Conservation (phyloP, 148 eudicot species). For the Chenopodium quinoa region DNA sequence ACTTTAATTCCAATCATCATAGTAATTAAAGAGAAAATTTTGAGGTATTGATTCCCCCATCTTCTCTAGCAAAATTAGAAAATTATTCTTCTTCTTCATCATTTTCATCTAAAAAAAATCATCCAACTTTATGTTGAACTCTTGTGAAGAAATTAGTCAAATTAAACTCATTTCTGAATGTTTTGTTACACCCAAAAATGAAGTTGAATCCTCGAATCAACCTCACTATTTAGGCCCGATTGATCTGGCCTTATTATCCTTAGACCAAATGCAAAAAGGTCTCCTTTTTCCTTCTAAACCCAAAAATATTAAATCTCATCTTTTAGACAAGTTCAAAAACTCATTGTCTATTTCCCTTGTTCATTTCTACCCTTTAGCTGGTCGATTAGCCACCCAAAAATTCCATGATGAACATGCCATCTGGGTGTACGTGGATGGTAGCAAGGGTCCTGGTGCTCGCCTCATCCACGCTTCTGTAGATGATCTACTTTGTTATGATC, state of each 20-base stretch:
- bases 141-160: neutral
- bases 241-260: conserved; percentile 1
- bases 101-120: too few species aligned
- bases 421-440: conserved; percentile 10
- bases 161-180: conserved; percentile 15
- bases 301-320: neutral
- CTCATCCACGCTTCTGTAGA: neutral
- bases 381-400: conserved; percentile 8
- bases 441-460: neutral
- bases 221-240: conserved; percentile 3
- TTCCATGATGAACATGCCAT: neutral
- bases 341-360: conserved; percentile 11
- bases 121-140: neutral
- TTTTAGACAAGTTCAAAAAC: neutral
- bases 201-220: conserved; percentile 1
- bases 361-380: conserved; percentile 15
- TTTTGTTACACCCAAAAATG: conserved; percentile 13
- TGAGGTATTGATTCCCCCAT: neutral
- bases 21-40: too few species aligned
- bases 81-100: neutral
- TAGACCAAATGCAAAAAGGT: conserved; percentile 24
- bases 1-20: neutral
- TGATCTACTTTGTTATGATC: conserved; percentile 1
- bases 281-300: conserved; percentile 17
- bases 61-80: too few species aligned